A percentile compares a stretch with the other conserved stretches of the same genome.
Conservation (phyloP, 345 rosid species). For the Psidium friedrichsthalianum region DNA sequence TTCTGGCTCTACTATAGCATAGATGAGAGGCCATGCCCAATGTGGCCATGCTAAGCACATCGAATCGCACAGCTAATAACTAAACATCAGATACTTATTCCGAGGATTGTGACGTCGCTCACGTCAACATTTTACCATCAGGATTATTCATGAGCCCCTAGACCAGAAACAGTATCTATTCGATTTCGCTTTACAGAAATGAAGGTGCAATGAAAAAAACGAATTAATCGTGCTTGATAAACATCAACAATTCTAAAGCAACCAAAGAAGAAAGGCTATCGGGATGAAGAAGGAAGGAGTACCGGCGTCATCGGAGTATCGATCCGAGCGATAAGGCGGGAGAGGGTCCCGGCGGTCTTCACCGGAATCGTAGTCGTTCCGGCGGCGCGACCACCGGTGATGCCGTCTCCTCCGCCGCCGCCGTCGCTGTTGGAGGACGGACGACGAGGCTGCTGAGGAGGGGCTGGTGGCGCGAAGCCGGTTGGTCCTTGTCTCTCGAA, state of each 20-base stretch:
- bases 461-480: conserved; percentile 55
- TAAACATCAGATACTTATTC: background rate
- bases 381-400: conserved; percentile 18
- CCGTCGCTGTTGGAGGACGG: conserved; percentile 46
- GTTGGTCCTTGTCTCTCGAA: conserved; percentile 54
- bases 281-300: conserved; percentile 8
- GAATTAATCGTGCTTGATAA: background rate
- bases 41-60: background rate
- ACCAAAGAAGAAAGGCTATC: background rate
- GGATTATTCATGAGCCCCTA: background rate
- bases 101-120: background rate
- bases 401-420: conserved; percentile 24
- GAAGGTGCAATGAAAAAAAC: background rate
- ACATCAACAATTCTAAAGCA: background rate
- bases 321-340: conserved; percentile 37
- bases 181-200: background rate
- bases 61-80: background rate
- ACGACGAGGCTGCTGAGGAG: conserved; percentile 81
- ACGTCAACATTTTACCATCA: background rate
- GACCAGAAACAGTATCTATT: background rate
- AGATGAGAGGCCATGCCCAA: no score
- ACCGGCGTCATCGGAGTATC: conserved; percentile 54
- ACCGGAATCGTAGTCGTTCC: conserved; percentile 48
- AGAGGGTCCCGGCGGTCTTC: conserved; percentile 61
- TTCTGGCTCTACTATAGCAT: no score